Conservation (phyloP, 1,284 basidiomycete species). For the Neolentinus lepideus region DNA sequence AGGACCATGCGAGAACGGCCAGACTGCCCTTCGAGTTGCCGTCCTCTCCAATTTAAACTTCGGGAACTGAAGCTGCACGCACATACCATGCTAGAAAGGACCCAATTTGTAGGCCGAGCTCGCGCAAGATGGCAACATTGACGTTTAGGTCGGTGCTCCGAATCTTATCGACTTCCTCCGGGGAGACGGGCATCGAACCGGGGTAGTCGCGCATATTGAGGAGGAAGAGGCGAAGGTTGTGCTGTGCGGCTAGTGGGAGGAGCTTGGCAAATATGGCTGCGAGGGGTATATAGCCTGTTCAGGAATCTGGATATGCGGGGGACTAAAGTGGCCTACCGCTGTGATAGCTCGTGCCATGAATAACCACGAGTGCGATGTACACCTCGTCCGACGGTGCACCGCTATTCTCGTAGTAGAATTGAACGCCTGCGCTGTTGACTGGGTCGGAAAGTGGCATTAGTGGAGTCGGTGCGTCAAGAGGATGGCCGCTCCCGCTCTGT, state of each 20-base stretch:
- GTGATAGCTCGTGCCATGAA: conserved; percentile 1
- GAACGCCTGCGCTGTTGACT: neutral
- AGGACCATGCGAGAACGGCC: conserved; percentile 21
- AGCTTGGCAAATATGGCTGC: neutral
- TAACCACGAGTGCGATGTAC: neutral
- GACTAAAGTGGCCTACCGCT: neutral
- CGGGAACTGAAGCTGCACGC: neutral
- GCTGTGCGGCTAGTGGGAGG: neutral
- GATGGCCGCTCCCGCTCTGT: no score
- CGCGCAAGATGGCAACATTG: conserved; percentile 11
- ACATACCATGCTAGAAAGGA: conserved; percentile 18
- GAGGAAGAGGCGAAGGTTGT: conserved; percentile 13
- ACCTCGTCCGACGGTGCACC: neutral
- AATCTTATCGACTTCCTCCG: conserved; percentile 17
- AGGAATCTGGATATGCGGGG: neutral
- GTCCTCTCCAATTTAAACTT: neutral
- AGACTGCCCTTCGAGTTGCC: conserved; percentile 16
- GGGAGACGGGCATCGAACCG: conserved; percentile 17
- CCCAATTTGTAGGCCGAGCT: conserved; percentile 18
- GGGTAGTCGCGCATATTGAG: conserved; percentile 25
- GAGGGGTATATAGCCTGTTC: no score
- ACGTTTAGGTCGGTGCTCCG: conserved; percentile 8
- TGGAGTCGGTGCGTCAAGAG: no score
- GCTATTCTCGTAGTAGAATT: neutral
- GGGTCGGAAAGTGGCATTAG: neutral